These are phyloP conservation scores for Papilionanthe hybrid DNA, from an alignment of 116 monocot genomes.

Conservation along the genomic window DNA sequence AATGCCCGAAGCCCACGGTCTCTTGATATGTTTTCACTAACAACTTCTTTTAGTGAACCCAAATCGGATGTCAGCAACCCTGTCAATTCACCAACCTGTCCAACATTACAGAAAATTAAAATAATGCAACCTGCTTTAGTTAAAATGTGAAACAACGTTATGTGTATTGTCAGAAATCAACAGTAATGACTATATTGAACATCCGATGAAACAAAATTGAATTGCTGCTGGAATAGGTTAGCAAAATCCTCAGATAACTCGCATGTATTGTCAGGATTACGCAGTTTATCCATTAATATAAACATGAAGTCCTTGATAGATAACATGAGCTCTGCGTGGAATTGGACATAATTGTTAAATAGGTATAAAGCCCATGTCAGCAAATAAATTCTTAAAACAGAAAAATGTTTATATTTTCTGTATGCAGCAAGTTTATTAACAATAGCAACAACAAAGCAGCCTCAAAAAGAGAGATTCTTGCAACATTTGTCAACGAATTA, in stretches of 20 bases:
- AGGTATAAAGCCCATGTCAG: neutral
- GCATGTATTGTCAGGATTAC: neutral
- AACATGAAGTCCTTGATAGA: neutral
- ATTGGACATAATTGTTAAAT: neutral
- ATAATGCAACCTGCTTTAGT: neutral
- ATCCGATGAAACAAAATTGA: neutral
- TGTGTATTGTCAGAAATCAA: neutral
- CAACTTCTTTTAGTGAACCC: conserved; percentile 83
- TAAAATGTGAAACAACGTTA: neutral
- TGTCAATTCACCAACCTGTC: conserved; percentile 93
- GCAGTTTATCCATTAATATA: neutral
- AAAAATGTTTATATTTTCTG: too few relatives aligned
- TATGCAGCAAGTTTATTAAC: too few relatives aligned
- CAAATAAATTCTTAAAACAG: neutral
- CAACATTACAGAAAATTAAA: conserved; percentile 11
- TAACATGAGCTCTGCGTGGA: neutral
- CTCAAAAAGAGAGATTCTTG: too few relatives aligned
- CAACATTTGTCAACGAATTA: too few relatives aligned
- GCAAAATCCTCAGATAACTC: neutral
- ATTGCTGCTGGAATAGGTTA: neutral
- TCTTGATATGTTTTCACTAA: conserved; percentile 90
- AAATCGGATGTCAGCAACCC: conserved; percentile 93
- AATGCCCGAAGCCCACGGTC: conserved; percentile 94
- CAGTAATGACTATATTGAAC: neutral
- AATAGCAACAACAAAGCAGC: too few relatives aligned